phyloP scores from a whole-genome alignment of 2,329 filamentous ascomycete species.

The Pestalotiopsis sp. region DNA sequence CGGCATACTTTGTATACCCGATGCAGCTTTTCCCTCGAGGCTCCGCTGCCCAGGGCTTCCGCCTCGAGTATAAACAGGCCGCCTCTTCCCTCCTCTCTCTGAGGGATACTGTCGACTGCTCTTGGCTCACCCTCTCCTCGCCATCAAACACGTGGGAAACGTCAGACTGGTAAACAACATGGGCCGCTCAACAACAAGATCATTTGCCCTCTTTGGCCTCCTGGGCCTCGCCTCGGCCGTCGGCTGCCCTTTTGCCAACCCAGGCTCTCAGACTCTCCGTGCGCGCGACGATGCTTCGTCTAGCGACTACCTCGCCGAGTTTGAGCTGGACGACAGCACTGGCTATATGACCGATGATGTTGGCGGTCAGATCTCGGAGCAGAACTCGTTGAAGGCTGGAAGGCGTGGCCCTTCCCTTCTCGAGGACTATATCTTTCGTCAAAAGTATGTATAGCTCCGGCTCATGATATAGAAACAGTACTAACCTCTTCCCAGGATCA shows the following conservation, averaged over 20 bases:
- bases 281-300: conserved; percentile 25
- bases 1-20: neutral
- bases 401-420: conserved; percentile 62
- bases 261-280: conserved; percentile 24
- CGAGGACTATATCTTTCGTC: conserved; percentile 65
- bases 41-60: neutral
- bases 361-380: conserved; percentile 69
- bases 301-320: conserved; percentile 31
- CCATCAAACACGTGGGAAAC: neutral
- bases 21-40: neutral
- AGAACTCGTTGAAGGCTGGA: conserved; percentile 57
- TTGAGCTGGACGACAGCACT: conserved; percentile 55
- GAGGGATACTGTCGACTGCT: neutral
- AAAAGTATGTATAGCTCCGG: conserved; percentile 44
- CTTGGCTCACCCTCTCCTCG: neutral
- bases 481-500: conserved; percentile 1
- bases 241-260: conserved; percentile 36
- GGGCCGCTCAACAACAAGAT: conserved; percentile 23
- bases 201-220: conserved; percentile 28
- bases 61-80: neutral
- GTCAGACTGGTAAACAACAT: conserved; percentile 20
- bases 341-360: conserved; percentile 67
- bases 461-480: neutral
- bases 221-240: conserved; percentile 27
- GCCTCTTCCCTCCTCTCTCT: neutral